Evolutionary conservation across 768 basidiomycete genomes (phyloP), one percentile per base, ranked within the genome.

Genomic region (Russula emetica): DNA sequence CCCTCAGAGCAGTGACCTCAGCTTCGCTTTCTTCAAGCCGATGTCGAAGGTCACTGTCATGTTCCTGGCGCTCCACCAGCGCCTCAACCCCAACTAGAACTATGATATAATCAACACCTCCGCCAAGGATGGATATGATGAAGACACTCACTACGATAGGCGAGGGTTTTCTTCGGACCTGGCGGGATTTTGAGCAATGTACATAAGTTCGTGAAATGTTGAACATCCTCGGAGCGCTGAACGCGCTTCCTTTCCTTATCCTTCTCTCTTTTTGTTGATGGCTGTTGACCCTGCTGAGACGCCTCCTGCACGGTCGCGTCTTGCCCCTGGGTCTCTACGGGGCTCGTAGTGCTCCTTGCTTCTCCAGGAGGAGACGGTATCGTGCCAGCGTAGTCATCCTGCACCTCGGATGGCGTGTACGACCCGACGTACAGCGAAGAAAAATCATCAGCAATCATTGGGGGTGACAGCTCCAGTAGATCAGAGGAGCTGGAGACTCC

Each of bases 141-240:
- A 8, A 30, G n/a, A 28, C 5, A 28, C 58, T 59, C 49, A 59
- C 58, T 51, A 10, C 58, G 58, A 1, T 28, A 8, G 24, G 58
- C 18, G 26, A 59, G 58, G 5, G 58, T 40, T 5, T 51, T 59
- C 18, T n/a, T 38, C 14, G 58, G 58, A 1, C 5, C 13, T 10
- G n/a, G n/a, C 2, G 16, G 4, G 20, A 59, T 51, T 6, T 40
- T 7, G 34, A 59, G 58, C 20, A 59, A 40, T 18, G 14, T 6
- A 40, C 49, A 59, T 20, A 59, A 51, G 11, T 11, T 28, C 49
- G 24, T 11, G 49, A 40, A n/a, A 51, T 20, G 18, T 30, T 40
- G 24, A 3, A 3, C 13, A 14, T 51, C 6, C 1, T 28, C 11
- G 18, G 11, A 26, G 3, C 58, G 58, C 26, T 59, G 49, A 4